Conservation (phyloP, 495 filamentous ascomycete species). For the Aspergillus baeticus region DNA sequence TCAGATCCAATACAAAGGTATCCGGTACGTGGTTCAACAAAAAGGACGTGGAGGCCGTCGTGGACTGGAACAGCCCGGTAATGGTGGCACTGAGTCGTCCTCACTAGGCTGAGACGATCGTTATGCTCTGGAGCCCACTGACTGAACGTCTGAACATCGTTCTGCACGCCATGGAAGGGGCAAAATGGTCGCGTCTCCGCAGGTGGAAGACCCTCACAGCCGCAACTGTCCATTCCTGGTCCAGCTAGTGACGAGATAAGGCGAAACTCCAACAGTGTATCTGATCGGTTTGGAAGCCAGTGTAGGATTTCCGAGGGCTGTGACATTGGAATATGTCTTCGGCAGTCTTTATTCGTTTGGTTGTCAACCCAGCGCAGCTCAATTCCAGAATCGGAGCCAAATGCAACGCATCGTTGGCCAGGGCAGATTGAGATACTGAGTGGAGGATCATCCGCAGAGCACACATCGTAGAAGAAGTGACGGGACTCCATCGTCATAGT, state of each 20-base stretch:
- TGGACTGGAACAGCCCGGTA: slow-evolving; percentile 67
- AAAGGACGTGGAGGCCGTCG: slow-evolving; percentile 69
- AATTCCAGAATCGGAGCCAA: slow-evolving; percentile 66
- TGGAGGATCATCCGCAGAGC: slow-evolving; percentile 64
- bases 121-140: slow-evolving; percentile 26
- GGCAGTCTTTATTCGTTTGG: slow-evolving; percentile 53
- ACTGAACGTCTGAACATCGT: slow-evolving; percentile 28
- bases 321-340: slow-evolving; percentile 65
- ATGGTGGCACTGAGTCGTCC: slow-evolving; percentile 56
- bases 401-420: slow-evolving; percentile 65
- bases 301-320: slow-evolving; percentile 65
- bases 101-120: slow-evolving; percentile 31
- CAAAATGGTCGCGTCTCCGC: slow-evolving; percentile 26
- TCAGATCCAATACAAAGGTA: slow-evolving; percentile 66
- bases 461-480: slow-evolving; percentile 55
- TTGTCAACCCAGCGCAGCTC: slow-evolving; percentile 74
- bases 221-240: slow-evolving; percentile 36
- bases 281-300: slow-evolving; percentile 59
- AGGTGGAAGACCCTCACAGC: slow-evolving; percentile 28
- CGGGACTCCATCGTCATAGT: slow-evolving; percentile 27
- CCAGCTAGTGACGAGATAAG: slow-evolving; percentile 67
- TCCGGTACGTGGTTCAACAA: slow-evolving; percentile 61
- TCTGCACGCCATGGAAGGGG: slow-evolving; percentile 29
- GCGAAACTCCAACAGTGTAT: slow-evolving; percentile 48
- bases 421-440: slow-evolving; percentile 69